Evolutionary conservation across 169 alveolate species (phyloP).

Genomic region (Plasmodium yoelii): DNA sequence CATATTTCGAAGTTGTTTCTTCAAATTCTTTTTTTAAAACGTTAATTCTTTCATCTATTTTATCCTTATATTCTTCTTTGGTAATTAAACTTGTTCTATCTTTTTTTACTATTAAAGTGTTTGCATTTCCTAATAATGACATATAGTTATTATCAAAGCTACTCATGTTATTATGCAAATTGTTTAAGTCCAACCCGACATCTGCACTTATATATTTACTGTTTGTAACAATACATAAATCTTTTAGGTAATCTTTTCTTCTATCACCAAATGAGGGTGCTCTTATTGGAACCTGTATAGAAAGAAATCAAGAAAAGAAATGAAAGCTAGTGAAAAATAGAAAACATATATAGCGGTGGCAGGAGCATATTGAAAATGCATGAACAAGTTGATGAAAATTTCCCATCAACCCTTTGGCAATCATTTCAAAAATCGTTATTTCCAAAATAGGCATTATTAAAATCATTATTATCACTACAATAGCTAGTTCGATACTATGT

Average conservation of each 20-base stretch:
- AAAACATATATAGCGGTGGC: not conserved
- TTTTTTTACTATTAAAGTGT: conserved; percentile 88
- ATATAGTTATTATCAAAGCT: conserved; percentile 69
- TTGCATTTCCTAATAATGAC: conserved; percentile 86
- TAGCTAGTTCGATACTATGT: too few relatives aligned
- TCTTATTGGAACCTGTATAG: conserved; percentile 87
- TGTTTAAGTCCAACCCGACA: conserved; percentile 87
- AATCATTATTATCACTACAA: too few relatives aligned
- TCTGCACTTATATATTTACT: conserved; percentile 89
- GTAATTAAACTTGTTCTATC: conserved; percentile 90
- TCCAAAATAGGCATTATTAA: too few relatives aligned
- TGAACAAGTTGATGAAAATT: not conserved
- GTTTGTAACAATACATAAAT: conserved; percentile 90
- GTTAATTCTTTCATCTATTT: conserved; percentile 74
- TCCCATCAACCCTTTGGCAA: not conserved
- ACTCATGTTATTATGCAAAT: conserved; percentile 82
- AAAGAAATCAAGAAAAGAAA: not conserved
- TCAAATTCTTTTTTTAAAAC: conserved; percentile 84
- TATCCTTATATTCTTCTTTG: conserved; percentile 80
- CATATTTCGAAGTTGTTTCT: conserved; percentile 86
- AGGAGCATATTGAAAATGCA: not conserved
- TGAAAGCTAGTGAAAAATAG: not conserved
- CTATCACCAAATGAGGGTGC: conserved; percentile 93
- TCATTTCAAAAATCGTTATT: too few relatives aligned
- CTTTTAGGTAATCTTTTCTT: conserved; percentile 90